phyloP scores from a whole-genome alignment of 495 filamentous ascomycete genomes.

The Hypoxylon crocopeplum region DNA sequence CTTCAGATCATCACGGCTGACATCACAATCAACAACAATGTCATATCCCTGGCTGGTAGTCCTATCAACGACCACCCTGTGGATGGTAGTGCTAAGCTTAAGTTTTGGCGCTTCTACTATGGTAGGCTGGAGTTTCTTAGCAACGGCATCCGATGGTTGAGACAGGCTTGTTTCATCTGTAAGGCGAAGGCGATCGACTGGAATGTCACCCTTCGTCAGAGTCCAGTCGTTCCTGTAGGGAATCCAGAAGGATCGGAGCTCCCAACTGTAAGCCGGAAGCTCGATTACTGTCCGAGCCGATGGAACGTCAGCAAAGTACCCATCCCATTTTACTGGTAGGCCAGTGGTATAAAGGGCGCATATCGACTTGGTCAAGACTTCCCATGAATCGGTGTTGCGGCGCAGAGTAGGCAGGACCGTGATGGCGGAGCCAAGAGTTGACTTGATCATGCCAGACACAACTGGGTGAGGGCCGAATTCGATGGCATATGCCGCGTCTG shows the following conservation, averaged over 20 bases:
- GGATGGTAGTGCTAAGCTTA: slow-evolving; percentile 32
- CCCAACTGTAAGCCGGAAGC: slow-evolving; percentile 69
- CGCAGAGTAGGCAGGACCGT: not conserved
- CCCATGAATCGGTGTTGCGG: too few relatives aligned
- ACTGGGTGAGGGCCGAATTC: slow-evolving; percentile 11
- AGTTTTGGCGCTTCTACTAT: too few relatives aligned
- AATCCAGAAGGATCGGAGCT: slow-evolving; percentile 75
- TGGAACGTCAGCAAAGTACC: slow-evolving; percentile 49
- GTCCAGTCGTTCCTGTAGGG: slow-evolving; percentile 62
- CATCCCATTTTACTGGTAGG: too few relatives aligned
- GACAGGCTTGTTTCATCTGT: too few relatives aligned
- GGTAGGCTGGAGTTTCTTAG: too few relatives aligned
- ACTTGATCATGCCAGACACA: slow-evolving; percentile 45
- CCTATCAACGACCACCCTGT: slow-evolving; percentile 52
- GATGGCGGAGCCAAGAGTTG: slow-evolving; percentile 51
- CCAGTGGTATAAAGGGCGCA: not conserved
- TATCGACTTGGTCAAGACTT: not conserved
- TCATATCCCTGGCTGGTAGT: slow-evolving; percentile 45
- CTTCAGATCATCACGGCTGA: slow-evolving; percentile 55
- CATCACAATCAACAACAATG: slow-evolving; percentile 59
- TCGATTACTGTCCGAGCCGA: slow-evolving; percentile 71
- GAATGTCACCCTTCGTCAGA: slow-evolving; percentile 65
- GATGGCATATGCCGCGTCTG: not conserved
- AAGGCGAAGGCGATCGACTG: not conserved
- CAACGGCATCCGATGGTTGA: too few relatives aligned